Percentiles rank a stretch among this genome's conserved stretches.
Evolutionary conservation across 2,329 filamentous ascomycete genomes (phyloP).

Genomic region (Rhinocladiella mackenziei): DNA sequence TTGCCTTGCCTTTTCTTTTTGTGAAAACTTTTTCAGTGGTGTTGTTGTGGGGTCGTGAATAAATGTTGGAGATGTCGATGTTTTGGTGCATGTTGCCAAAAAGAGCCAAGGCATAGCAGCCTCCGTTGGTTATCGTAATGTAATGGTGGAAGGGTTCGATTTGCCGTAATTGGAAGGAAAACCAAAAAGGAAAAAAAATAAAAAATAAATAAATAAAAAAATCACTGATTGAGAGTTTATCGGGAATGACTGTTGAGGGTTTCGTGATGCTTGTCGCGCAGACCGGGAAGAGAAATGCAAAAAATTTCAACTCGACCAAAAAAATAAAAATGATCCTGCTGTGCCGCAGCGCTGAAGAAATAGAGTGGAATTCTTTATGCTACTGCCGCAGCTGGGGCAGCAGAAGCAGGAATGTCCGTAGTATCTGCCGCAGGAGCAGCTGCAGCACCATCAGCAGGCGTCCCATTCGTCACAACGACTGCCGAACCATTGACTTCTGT

Average conservation of each 20-base stretch:
- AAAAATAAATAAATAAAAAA: background rate
- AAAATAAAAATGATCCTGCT: constrained; percentile 8
- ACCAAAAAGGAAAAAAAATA: background rate
- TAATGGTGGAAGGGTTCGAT: constrained; percentile 4
- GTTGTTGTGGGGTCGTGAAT: constrained; percentile 15
- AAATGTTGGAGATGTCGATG: constrained; percentile 12
- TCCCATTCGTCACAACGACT: constrained; percentile 17
- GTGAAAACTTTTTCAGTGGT: constrained; percentile 16
- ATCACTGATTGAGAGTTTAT: too few species aligned
- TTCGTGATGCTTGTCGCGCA: constrained; percentile 1
- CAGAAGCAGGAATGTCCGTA: constrained; percentile 19
- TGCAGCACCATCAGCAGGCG: constrained; percentile 21
- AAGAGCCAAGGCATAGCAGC: constrained; percentile 10
- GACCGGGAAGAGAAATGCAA: constrained; percentile 6
- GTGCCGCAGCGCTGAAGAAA: background rate
- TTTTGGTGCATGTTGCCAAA: constrained; percentile 12
- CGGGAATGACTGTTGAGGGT: constrained; percentile 16
- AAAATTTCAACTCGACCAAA: constrained; percentile 1
- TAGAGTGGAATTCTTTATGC: constrained; percentile 13
- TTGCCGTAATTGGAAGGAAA: constrained; percentile 3
- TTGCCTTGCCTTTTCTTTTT: constrained; percentile 11
- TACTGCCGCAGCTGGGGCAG: constrained; percentile 22
- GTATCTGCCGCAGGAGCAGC: constrained; percentile 21
- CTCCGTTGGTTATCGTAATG: constrained; percentile 14
- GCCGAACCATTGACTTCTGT: constrained; percentile 50